Evolutionary conservation across 2,329 filamentous ascomycete species (phyloP), one percentile per base, ranked within the genome.

Genomic region (Monilinia fructicola): DNA sequence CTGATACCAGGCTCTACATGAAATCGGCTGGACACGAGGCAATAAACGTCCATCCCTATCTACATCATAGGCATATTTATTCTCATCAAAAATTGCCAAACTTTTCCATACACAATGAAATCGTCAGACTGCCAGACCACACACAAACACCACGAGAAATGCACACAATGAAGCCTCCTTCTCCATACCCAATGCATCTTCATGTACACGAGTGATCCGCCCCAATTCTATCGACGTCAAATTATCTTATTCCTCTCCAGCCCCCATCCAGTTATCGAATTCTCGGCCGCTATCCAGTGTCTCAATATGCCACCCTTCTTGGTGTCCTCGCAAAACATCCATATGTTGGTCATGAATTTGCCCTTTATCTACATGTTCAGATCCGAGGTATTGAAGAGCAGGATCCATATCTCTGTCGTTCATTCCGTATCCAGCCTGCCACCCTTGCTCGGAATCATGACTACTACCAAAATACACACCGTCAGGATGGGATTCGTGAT

Each of bases 251-350:
- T 53, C 56, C 61, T 64, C 66, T 21, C 71, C 71, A 16, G 65
- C 67, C 31, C 72, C 70, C 70, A 76, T 73, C 75, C 75, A 77
- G 50, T 75, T 75, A 23, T 76, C 74, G 61, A 77, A 77, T 54
- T 77, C 74, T 18, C 68, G 71, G 35, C 72, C 73, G 23, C 67
- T 69, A 60, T 75, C 73, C 48, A 77, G 66, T 14, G 72, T 68
- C 48, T 73, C 74, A 50, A 75, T 69, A 23, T 76, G 74, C 75
- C 75, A 77, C 44, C 73, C 72, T 12, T 75, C 75, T 63, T 76
- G 73, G 38, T 71, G 66, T 35, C 73, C 74, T 40, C 67, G 71
- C 38, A 76, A 65, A 23, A 76, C 69, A 54, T 74, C 70, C 68
- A 71, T 68, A 38, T 77, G 72, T 21, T 71, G 72, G 63, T 75